phyloP scores from a whole-genome alignment of 2,329 filamentous ascomycete species.

The Diaporthe citrichinensis region DNA sequence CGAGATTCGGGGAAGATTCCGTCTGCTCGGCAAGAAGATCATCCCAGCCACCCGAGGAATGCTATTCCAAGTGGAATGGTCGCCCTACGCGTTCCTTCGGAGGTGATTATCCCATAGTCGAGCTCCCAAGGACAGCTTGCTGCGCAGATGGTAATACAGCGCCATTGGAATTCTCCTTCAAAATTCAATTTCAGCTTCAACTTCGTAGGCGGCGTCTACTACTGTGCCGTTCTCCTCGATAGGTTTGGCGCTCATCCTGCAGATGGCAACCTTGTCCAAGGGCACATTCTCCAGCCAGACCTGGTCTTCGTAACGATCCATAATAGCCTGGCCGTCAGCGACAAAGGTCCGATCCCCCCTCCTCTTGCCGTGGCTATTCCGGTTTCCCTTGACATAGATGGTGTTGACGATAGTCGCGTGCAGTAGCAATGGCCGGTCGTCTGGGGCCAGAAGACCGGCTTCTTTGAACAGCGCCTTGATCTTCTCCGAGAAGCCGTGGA shows the following conservation, averaged over 20 bases:
- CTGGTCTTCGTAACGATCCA: conserved; percentile 74
- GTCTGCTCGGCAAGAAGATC: no score
- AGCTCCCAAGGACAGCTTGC: neutral
- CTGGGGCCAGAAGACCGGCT: conserved; percentile 68
- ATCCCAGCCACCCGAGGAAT: neutral
- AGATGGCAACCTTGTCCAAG: conserved; percentile 82
- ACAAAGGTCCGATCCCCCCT: conserved; percentile 56
- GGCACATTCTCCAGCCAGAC: conserved; percentile 79
- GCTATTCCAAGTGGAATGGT: neutral
- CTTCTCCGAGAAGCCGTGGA: conserved; percentile 71
- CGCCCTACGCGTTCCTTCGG: no score
- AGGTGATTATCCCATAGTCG: neutral
- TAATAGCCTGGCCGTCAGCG: conserved; percentile 68
- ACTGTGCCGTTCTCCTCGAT: conserved; percentile 62
- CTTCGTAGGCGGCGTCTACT: conserved; percentile 68
- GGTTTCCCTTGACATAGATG: conserved; percentile 74
- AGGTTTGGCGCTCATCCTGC: conserved; percentile 88
- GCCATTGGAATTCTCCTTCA: conserved; percentile 42
- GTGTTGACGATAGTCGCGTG: conserved; percentile 93
- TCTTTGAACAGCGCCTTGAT: conserved; percentile 69
- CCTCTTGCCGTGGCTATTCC: conserved; percentile 44
- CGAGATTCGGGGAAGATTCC: no score
- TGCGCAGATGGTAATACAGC: neutral
- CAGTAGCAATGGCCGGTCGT: conserved; percentile 76
- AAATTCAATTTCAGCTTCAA: conserved; percentile 63